Base-by-base conservation (phyloP, 192 early-diverging fungal species). In the Backusella liffmaniae region DNA sequence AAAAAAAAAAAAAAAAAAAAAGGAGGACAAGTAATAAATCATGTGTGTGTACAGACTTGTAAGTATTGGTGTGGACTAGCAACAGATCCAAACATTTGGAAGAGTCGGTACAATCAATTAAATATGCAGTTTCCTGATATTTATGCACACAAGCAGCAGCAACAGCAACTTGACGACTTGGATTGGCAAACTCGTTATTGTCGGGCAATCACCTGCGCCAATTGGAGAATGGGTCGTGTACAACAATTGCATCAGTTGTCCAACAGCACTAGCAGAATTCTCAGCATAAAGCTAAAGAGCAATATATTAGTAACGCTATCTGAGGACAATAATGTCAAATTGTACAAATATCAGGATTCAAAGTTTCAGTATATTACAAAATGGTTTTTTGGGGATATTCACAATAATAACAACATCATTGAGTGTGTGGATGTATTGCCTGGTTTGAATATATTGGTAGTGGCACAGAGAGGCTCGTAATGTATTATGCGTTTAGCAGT, bases 401-500 rank as follows among this genome's bases (percentile, higher is more conserved):
- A 44, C 16, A 26, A 68, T 1, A 41, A 37, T 10, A 41, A 53
- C 5, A 76, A 59, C 21, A 67, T 69, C 9, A 73, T 81, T 15
- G 76, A 81, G 62, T 81, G 80, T 53, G 41, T 81, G 23, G 80
- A 81, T 74, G 49, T 81, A 30, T 59, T 81, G 30, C 76, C 80
- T 34, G 80, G 77, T 32, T 77, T 81, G 35, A 77, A 81, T 59
- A 77, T 75, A 4, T 16, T 81, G 29, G 80, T 77, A 0, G 80
- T 81, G 15, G 80, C 80, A 15, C 76, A 68, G 9, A 73, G 76
- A 29, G 80, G 80, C 73, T 81, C 80, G 80, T 81, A 77, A 75
- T 49, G 80, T 74, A 9, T 73, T 35, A 16, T 67, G 1, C 8
- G n/a, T 29, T 36, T 9, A 15, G 4, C 5, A 72, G 30, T n/a